Base-by-base conservation (phyloP, 208 protist species). In the Acanthamoeba pearcei region DNA sequence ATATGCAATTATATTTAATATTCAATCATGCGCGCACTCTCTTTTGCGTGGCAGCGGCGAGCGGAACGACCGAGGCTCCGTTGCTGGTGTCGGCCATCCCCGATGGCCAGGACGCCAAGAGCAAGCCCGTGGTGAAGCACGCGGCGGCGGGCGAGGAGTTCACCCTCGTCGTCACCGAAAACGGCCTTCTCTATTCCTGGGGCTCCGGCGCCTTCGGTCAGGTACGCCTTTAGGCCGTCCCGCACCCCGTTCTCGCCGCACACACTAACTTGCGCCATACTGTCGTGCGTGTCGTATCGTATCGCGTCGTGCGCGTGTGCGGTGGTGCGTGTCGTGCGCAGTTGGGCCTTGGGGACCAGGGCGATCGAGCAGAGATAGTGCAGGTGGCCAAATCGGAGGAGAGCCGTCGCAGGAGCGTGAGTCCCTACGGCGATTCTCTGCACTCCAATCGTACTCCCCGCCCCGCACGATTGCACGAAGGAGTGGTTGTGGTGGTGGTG, bases 111-210 rank as follows among this genome's bases (percentile, higher is more conserved):
- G 42, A 80, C 17, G 72, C 38, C 38, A 32, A 51, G 35, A n/a
- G n/a, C 64, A 80, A 80, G 72, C 8, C 72, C 27, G 3, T 19
- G 12, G 72, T 80, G 72, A 42, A 32, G 72, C 72, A 80, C 72
- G 72, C 42, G 12, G 72, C 72, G 17, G 72, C 72, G 72, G 72
- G 72, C 72, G 72, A 80, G 72, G 72, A 80, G 12, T 80, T 80
- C 19, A 27, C 72, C 35, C 72, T 80, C 35, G 13, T 80, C 27
- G 72, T 80, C 35, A 51, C 72, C 35, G 35, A 80, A 15, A 51
- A 24, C 72, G 72, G 72, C 42, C 72, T 8, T 3, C 72, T 80
- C 72, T 80, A 29, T 38, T 42, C 72, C 35, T 80, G 72, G 72
- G 72, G 72, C 72, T 80, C 72, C 35, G 72, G 72, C 42, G 29